Evolutionary conservation across 73 alveolate species (phyloP).

Genomic region (Symbiodinium natans): DNA sequence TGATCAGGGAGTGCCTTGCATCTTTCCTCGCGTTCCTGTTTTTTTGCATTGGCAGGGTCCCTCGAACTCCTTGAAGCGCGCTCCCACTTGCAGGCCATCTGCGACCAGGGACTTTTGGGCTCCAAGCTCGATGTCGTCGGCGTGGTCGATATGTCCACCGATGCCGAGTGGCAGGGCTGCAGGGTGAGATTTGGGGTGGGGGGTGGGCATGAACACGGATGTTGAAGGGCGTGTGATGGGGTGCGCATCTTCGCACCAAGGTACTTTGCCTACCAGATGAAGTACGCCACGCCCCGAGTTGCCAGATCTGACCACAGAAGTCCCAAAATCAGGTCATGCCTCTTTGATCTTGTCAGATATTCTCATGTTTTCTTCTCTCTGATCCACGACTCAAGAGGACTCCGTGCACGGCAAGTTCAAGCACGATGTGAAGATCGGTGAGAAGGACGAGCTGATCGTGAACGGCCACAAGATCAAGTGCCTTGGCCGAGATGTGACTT

Average conservation of each 20-base stretch:
- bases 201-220: too few species aligned
- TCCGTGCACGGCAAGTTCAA: constrained; percentile 4
- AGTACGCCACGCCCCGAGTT: constrained; percentile 72
- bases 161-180: neutral
- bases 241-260: neutral
- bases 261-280: constrained; percentile 69
- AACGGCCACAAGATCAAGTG: constrained; percentile 21
- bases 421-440: constrained; percentile 42
- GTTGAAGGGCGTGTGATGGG: too few species aligned
- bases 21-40: neutral
- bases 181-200: too few species aligned
- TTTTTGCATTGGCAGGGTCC: neutral
- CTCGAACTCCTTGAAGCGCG: neutral
- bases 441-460: constrained; percentile 39
- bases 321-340: too few species aligned
- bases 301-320: too few species aligned
- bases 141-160: constrained; percentile 76
- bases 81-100: constrained; percentile 34
- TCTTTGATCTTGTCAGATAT: too few species aligned
- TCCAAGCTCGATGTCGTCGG: constrained; percentile 80
- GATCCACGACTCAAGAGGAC: neutral
- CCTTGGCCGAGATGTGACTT: neutral
- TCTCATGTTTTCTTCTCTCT: too few species aligned
- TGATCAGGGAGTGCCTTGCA: constrained; percentile 1
- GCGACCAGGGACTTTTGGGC: constrained; percentile 79